Evolutionary conservation across 1,139 yeast species (phyloP), one percentile per base, ranked within the genome.

Genomic region (Saccharomyces hybrid): DNA sequence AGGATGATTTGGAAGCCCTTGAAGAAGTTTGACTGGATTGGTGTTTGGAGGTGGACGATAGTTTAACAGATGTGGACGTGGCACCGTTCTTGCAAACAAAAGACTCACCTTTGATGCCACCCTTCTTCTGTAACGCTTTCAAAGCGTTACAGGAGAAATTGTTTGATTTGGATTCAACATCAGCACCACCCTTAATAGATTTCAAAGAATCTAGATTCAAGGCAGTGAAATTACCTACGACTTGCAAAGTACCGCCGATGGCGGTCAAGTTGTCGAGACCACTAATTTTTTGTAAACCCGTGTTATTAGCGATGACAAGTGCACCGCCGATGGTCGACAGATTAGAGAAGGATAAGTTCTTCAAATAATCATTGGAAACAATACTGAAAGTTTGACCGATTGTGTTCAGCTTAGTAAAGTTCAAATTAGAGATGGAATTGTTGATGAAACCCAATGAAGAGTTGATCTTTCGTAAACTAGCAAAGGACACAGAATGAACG

Each of bases 171-270:
- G 96, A 81, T 71, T 85, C 85, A 70, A 93, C 79, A 69, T 77
- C 76, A 76, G 91, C 95, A 73, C 96, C 97, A 81, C 99, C 99
- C 73, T 82, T 81, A 69, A 93, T 96, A 68, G 85, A 81, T 65
- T 75, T 77, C 72, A 93, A 82, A 47, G 81, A 69, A 63, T 84
- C 82, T 72, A 93, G 80, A 60, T 88, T 76, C 71, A 95, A 93
- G 69, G 84, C 80, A 72, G 83, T 78, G 75, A 91, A 89, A 72
- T 81, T 75, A 78, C 99, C 99, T 63, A 74, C 75, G 62, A 90
- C 77, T 72, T 79, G 78, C 66, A 93, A 83, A 66, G 98, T 91
- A 79, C 98, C 98, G 70, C 87, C 88, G 67, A 93, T 82, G 58
- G 86, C 73, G 71, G 78, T 73, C 70, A 93, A 80, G 65, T 79